A percentile compares a stretch with the other conserved stretches of the same genome.
Evolutionary conservation across 2,329 filamentous ascomycete species (phyloP).

Genomic region (Phialocephala sp.): DNA sequence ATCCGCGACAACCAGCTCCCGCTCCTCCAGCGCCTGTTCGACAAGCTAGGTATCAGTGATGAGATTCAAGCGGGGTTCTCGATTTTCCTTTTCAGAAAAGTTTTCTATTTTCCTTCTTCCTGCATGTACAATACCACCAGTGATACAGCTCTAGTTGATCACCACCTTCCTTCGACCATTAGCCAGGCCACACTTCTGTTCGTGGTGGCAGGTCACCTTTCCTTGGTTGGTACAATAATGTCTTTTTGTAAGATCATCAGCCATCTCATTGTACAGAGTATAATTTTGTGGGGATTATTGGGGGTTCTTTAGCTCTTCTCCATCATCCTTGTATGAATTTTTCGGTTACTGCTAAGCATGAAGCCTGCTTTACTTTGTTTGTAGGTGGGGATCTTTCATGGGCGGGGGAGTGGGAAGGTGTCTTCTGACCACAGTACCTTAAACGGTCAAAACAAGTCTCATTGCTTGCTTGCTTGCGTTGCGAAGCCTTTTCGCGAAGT

Average conservation of each 20-base stretch:
- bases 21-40: constrained; percentile 37
- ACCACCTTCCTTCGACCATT: not conserved
- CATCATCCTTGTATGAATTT: not conserved
- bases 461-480: not conserved
- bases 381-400: not conserved
- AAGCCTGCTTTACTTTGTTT: not conserved
- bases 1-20: constrained; percentile 48
- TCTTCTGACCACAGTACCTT: not conserved
- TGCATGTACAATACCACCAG: constrained; percentile 15
- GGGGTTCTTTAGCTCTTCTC: not conserved
- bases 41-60: constrained; percentile 39
- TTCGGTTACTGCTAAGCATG: not conserved
- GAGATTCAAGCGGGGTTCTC: constrained; percentile 15
- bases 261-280: constrained; percentile 7
- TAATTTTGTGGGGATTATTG: not conserved
- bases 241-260: constrained; percentile 5
- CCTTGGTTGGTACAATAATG: constrained; percentile 1
- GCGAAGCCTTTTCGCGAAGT: not conserved
- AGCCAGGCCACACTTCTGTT: not conserved
- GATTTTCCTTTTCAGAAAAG: constrained; percentile 26
- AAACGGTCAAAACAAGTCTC: constrained; percentile 3
- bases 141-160: not conserved
- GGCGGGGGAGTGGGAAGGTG: not conserved
- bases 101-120: constrained; percentile 19
- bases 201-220: not conserved